Evolutionary conservation across 2,329 filamentous ascomycete species (phyloP).

Genomic region (Zalaria sp.): DNA sequence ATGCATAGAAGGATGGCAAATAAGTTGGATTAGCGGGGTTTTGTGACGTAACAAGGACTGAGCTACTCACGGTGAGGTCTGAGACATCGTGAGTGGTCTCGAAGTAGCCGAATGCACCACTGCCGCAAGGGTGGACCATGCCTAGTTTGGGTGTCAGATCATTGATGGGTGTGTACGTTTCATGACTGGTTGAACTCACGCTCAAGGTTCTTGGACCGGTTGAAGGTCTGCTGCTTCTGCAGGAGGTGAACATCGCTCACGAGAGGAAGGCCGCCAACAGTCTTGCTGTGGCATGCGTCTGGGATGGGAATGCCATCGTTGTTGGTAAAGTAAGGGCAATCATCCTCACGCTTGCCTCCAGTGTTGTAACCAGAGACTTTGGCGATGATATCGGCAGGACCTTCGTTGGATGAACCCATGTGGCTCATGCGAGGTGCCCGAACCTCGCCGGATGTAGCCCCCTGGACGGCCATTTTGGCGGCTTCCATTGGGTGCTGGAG

Average conservation of each 20-base stretch:
- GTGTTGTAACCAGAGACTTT: conserved; percentile 34
- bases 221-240: conserved; percentile 43
- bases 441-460: conserved; percentile 21
- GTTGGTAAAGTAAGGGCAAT: conserved; percentile 39
- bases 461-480: conserved; percentile 26
- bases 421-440: conserved; percentile 23
- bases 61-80: conserved; percentile 13
- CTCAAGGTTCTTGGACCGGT: conserved; percentile 39
- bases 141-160: conserved; percentile 4
- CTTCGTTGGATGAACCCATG: conserved; percentile 36
- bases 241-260: conserved; percentile 37
- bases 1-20: not conserved
- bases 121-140: conserved; percentile 28
- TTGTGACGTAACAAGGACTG: not conserved
- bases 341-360: conserved; percentile 34
- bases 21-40: not conserved
- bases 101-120: conserved; percentile 33
- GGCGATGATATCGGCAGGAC: conserved; percentile 36
- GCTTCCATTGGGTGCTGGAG: conserved; percentile 28
- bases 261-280: conserved; percentile 36
- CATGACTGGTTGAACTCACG: conserved; percentile 11
- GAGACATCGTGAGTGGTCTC: conserved; percentile 27
- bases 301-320: conserved; percentile 40
- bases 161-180: not conserved
- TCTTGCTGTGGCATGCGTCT: conserved; percentile 38